Evolutionary conservation across 2,329 filamentous ascomycete species (phyloP).

Genomic region (Westerdykella aurantiaca): DNA sequence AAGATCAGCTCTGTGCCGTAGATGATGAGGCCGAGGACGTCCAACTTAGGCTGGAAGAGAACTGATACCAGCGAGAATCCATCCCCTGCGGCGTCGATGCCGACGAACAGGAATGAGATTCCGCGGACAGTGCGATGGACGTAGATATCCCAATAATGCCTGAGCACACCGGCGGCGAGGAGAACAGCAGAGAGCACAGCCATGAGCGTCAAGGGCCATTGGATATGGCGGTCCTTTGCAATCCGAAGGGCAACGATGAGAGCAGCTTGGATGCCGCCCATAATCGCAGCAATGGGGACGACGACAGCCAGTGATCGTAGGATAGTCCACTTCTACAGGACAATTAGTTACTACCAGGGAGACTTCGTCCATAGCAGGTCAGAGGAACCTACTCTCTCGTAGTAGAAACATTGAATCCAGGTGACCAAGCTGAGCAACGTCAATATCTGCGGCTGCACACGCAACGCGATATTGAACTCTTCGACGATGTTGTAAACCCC

Average conservation of each 20-base stretch:
- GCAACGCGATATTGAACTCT: constrained; percentile 49
- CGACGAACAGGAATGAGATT: constrained; percentile 67
- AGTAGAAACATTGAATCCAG: constrained; percentile 54
- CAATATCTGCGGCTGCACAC: constrained; percentile 54
- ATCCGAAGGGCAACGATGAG: constrained; percentile 54
- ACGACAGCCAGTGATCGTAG: constrained; percentile 46
- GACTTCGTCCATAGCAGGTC: neutral
- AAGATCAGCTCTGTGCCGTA: constrained; percentile 61
- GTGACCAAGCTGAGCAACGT: constrained; percentile 48
- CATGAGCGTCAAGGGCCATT: constrained; percentile 63
- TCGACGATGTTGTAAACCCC: constrained; percentile 56
- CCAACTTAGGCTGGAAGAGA: constrained; percentile 54
- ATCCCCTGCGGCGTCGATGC: constrained; percentile 63
- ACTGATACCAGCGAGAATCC: constrained; percentile 61
- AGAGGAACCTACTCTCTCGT: constrained; percentile 35
- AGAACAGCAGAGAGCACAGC: constrained; percentile 59
- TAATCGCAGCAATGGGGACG: constrained; percentile 47
- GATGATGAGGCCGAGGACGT: constrained; percentile 60
- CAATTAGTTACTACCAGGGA: constrained; percentile 4
- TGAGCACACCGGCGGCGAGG: constrained; percentile 59
- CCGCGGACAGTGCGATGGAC: constrained; percentile 60
- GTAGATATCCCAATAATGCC: constrained; percentile 67
- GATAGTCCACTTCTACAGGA: constrained; percentile 48
- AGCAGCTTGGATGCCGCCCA: constrained; percentile 55
- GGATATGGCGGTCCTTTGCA: constrained; percentile 40